phyloP scores from a whole-genome alignment of 768 basidiomycete genomes.

The Cystobasidium tubakii region DNA sequence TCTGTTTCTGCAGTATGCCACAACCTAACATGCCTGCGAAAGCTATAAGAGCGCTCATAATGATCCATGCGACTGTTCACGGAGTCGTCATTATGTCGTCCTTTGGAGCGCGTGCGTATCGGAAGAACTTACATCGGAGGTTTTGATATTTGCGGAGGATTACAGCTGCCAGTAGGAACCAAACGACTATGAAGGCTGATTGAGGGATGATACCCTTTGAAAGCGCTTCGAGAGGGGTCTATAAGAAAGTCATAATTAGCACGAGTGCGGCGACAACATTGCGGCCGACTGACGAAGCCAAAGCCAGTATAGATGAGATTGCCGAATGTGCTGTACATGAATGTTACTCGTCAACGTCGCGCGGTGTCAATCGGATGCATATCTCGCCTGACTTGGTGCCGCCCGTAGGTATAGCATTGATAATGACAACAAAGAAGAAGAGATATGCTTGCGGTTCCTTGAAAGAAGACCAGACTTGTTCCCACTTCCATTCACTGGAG shows the following conservation, averaged over 20 bases:
- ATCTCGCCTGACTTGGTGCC: not conserved
- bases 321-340: not conserved
- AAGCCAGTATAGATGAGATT: constrained; percentile 9
- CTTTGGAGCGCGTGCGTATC: not conserved
- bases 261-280: not conserved
- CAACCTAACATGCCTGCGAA: not conserved
- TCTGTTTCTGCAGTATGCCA: not conserved
- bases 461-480: constrained; percentile 8
- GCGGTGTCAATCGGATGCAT: not conserved
- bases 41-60: not conserved
- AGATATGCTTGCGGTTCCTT: constrained; percentile 18
- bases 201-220: constrained; percentile 24
- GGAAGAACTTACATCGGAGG: not conserved
- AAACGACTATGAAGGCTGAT: not conserved
- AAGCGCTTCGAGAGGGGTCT: constrained; percentile 2
- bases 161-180: constrained; percentile 1
- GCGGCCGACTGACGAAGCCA: not conserved
- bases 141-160: not conserved
- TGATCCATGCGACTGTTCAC: not conserved
- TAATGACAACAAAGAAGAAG: constrained; percentile 12
- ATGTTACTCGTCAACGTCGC: too few relatives aligned
- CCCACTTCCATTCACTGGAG: constrained; percentile 22
- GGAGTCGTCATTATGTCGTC: not conserved
- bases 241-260: constrained; percentile 2
- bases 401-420: constrained; percentile 15